phyloP scores from a whole-genome alignment of 306 rosid genomes.

The Psophocarpus tetragonolobus region DNA sequence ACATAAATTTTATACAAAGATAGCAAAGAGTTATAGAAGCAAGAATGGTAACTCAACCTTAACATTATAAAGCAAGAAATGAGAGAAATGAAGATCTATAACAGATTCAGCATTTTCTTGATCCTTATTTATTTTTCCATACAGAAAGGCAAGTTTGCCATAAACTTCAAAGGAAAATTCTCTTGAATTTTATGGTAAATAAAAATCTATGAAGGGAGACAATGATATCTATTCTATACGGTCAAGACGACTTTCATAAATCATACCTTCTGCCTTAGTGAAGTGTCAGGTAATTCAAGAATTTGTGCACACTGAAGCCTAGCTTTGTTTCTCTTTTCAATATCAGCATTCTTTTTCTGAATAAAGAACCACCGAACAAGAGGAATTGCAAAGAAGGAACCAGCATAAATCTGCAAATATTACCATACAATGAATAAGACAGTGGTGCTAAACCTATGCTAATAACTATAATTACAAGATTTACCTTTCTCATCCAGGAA shows the following conservation, averaged over 20 bases:
- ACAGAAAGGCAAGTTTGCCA: background rate
- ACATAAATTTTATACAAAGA: background rate
- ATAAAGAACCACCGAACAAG: constrained; percentile 79
- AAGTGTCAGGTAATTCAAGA: constrained; percentile 79
- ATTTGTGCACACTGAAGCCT: constrained; percentile 68
- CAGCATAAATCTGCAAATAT: constrained; percentile 85
- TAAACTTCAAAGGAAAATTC: background rate
- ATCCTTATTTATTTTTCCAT: background rate
- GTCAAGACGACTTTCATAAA: background rate
- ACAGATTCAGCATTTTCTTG: background rate
- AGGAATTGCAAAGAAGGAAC: constrained; percentile 98
- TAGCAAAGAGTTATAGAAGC: background rate
- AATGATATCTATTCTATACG: background rate
- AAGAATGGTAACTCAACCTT: too few relatives aligned
- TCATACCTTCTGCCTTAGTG: constrained; percentile 85
- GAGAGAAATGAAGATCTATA: background rate
- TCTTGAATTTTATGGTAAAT: background rate
- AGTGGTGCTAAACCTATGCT: constrained; percentile 14
- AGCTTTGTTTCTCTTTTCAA: constrained; percentile 82
- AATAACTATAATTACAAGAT: constrained; percentile 6
- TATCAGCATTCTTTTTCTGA: constrained; percentile 63
- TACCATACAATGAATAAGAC: constrained; percentile 27
- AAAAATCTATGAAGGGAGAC: background rate
- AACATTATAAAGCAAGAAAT: constrained; percentile 11
- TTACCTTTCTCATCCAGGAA: constrained; percentile 6